phyloP scores from a whole-genome alignment of 805 yeast species.

The Candida glaebosa region DNA sequence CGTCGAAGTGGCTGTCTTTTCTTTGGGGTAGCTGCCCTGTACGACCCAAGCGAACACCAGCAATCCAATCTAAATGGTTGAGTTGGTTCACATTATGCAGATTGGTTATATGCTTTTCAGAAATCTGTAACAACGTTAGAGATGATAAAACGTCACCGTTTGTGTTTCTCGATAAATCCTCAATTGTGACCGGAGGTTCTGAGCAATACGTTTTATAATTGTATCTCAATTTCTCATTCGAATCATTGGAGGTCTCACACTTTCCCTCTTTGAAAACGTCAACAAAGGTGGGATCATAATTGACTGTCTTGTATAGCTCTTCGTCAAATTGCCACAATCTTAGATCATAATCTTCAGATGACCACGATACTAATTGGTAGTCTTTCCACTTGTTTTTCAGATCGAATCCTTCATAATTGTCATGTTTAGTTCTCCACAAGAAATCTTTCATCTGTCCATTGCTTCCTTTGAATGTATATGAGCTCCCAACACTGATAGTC shows the following conservation, averaged over 20 bases:
- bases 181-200: conserved; percentile 35
- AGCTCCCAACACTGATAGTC: conserved; percentile 25
- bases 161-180: conserved; percentile 27
- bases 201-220: conserved; percentile 31
- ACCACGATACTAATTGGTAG: conserved; percentile 92
- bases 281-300: conserved; percentile 30
- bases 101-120: conserved; percentile 36
- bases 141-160: conserved; percentile 36
- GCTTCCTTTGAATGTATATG: conserved; percentile 75
- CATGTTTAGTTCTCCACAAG: conserved; percentile 66
- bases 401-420: conserved; percentile 42
- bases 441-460: conserved; percentile 83
- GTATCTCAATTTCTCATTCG: conserved; percentile 8
- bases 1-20: conserved; percentile 13
- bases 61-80: conserved; percentile 84
- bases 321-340: conserved; percentile 68
- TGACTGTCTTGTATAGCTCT: conserved; percentile 32
- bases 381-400: conserved; percentile 65
- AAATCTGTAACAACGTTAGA: conserved; percentile 30
- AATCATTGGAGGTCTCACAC: conserved; percentile 3
- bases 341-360: conserved; percentile 74
- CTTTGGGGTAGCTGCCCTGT: conserved; percentile 38
- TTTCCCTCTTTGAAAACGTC: conserved; percentile 11
- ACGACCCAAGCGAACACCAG: conserved; percentile 80
- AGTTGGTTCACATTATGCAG: conserved; percentile 36